Evolutionary conservation across 2,329 filamentous ascomycete species (phyloP).

Genomic region (Orbilia javanica): DNA sequence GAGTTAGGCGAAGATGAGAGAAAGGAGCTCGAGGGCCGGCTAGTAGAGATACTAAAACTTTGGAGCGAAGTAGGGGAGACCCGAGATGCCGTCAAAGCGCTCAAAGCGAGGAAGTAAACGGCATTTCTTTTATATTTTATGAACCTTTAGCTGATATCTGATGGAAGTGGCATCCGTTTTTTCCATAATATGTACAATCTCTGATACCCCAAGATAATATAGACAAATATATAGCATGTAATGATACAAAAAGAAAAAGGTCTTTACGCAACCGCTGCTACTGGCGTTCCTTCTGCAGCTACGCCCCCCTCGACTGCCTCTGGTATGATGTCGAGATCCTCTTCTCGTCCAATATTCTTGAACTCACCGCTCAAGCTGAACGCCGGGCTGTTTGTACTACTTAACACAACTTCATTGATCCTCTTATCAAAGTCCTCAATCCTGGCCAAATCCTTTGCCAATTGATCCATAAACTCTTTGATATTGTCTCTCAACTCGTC

Average conservation of each 20-base stretch:
- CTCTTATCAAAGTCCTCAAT: constrained; percentile 71
- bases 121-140: neutral
- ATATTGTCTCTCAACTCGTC: constrained; percentile 88
- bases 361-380: constrained; percentile 88
- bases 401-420: constrained; percentile 78
- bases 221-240: constrained; percentile 47
- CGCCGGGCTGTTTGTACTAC: constrained; percentile 86
- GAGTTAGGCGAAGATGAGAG: constrained; percentile 62
- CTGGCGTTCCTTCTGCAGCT: neutral
- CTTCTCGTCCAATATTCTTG: constrained; percentile 64
- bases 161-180: constrained; percentile 25
- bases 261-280: constrained; percentile 6
- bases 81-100: constrained; percentile 71
- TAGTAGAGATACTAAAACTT: constrained; percentile 72
- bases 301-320: constrained; percentile 7
- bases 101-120: constrained; percentile 66
- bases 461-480: constrained; percentile 77
- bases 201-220: constrained; percentile 58
- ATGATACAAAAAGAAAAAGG: constrained; percentile 29
- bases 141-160: neutral
- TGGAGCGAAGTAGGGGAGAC: constrained; percentile 74
- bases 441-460: constrained; percentile 81
- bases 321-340: neutral
- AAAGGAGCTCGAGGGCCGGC: constrained; percentile 64
- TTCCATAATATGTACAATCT: constrained; percentile 50